These are phyloP conservation scores for Nemophila menziesii DNA, from an alignment of 257 asterid species.

Conservation along the genomic window DNA sequence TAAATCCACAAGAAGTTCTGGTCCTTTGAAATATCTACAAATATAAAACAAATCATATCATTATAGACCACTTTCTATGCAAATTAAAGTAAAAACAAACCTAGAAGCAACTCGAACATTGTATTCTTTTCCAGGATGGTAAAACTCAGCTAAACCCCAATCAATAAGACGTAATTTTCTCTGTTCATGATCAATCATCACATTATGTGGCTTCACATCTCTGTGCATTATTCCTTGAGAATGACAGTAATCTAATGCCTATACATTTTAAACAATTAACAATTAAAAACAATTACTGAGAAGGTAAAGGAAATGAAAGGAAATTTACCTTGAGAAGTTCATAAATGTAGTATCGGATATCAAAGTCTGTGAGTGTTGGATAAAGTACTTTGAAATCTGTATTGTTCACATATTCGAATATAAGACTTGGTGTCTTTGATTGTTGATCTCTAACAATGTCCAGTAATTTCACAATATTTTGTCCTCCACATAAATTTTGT, in stretches of 20 bases:
- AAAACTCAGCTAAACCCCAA: slow-evolving; percentile 43
- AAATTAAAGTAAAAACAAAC: slow-evolving; percentile 19
- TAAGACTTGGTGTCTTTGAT: slow-evolving; percentile 88
- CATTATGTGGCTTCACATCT: slow-evolving; percentile 45
- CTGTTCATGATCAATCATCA: slow-evolving; percentile 45
- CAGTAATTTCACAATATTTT: slow-evolving; percentile 86
- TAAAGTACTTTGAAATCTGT: slow-evolving; percentile 81
- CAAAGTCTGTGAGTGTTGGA: slow-evolving; percentile 77
- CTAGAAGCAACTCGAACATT: slow-evolving; percentile 45
- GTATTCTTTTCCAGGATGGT: slow-evolving; percentile 38
- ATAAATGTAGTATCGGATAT: slow-evolving; percentile 68
- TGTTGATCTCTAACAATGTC: slow-evolving; percentile 89
- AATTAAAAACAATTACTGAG: not conserved
- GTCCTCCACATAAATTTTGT: slow-evolving; percentile 88
- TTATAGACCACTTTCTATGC: not conserved
- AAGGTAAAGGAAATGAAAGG: not conserved
- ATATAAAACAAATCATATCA: not conserved
- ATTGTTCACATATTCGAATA: slow-evolving; percentile 84
- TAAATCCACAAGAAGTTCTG: slow-evolving; percentile 93
- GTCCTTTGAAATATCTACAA: slow-evolving; percentile 53
- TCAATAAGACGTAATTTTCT: slow-evolving; percentile 38
- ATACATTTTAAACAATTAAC: slow-evolving; percentile 1
- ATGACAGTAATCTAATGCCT: slow-evolving; percentile 40
- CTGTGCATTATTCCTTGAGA: slow-evolving; percentile 46
- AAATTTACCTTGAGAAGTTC: slow-evolving; percentile 65